Percentiles rank a stretch among this genome's conserved stretches.
phyloP scores from a whole-genome alignment of 306 rosid species.

The Sicyos baderoa region DNA sequence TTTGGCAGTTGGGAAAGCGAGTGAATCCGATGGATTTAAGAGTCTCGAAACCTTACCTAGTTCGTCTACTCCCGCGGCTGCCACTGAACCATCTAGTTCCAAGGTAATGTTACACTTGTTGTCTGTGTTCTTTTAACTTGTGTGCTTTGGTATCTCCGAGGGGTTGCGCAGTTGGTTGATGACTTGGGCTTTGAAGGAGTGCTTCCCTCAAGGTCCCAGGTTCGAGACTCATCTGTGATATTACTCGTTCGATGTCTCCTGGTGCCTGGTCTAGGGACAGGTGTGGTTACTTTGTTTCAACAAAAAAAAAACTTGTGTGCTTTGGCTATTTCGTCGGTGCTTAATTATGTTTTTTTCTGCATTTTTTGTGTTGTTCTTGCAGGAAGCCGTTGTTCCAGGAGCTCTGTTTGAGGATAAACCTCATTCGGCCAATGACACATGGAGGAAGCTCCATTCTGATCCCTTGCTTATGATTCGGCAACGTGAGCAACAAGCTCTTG shows the following conservation, averaged over 20 bases:
- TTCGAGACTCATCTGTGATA: too few species aligned
- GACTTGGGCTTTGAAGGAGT: too few species aligned
- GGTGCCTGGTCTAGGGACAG: too few species aligned
- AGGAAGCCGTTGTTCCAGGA: slow-evolving; percentile 55
- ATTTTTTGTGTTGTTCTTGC: slow-evolving; percentile 11
- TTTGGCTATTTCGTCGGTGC: not conserved
- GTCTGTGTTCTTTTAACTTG: not conserved
- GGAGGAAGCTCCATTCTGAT: slow-evolving; percentile 95
- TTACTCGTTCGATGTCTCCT: too few species aligned
- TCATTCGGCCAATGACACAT: slow-evolving; percentile 82
- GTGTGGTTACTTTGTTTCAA: too few species aligned
- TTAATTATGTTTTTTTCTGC: not conserved
- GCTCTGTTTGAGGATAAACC: slow-evolving; percentile 88
- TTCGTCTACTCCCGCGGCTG: slow-evolving; percentile 32
- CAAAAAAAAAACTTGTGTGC: not conserved
- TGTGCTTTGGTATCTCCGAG: slow-evolving; percentile 2
- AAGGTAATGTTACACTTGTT: slow-evolving; percentile 26
- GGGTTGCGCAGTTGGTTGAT: too few species aligned
- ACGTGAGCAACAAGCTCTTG: slow-evolving; percentile 82
- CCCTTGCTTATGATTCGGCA: slow-evolving; percentile 92
- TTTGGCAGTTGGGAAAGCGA: slow-evolving; percentile 59
- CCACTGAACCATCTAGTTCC: slow-evolving; percentile 42
- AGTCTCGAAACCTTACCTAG: slow-evolving; percentile 59
- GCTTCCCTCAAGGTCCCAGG: too few species aligned
- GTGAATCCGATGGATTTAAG: slow-evolving; percentile 63